A percentile compares a stretch with the other conserved stretches of the same genome.
Conservation (phyloP, 2,329 filamentous ascomycete genomes). For the Colletotrichum ledebouriae region DNA sequence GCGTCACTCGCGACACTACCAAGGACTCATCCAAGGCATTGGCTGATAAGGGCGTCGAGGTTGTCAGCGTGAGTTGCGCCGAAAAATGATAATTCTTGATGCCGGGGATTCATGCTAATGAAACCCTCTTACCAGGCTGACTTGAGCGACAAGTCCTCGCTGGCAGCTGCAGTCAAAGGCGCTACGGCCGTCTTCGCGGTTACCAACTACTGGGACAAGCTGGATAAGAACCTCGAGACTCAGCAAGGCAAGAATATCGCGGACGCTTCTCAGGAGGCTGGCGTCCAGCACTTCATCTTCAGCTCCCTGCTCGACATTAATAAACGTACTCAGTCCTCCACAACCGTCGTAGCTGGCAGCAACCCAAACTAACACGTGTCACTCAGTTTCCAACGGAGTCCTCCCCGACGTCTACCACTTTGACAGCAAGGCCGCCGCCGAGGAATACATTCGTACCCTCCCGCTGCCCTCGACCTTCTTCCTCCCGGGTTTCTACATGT, state of each 20-base stretch:
- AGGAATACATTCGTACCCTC: conserved; percentile 64
- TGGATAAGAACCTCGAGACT: conserved; percentile 55
- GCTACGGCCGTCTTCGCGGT: conserved; percentile 65
- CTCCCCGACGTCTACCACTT: conserved; percentile 64
- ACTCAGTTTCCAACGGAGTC: conserved; percentile 54
- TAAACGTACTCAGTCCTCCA: conserved; percentile 49
- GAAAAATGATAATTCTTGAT: not conserved
- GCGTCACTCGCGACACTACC: conserved; percentile 64
- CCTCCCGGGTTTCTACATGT: conserved; percentile 67
- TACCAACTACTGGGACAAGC: conserved; percentile 65
- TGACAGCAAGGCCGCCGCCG: conserved; percentile 69
- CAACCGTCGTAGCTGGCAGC: not conserved
- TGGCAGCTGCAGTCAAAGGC: conserved; percentile 59
- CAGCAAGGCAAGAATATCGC: conserved; percentile 63
- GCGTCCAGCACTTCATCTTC: conserved; percentile 60
- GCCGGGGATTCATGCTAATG: not conserved
- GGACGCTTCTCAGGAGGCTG: conserved; percentile 59
- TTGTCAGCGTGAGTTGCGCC: conserved; percentile 57
- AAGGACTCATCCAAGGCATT: conserved; percentile 61
- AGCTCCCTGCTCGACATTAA: conserved; percentile 57
- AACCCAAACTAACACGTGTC: conserved; percentile 18
- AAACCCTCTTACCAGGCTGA: conserved; percentile 56
- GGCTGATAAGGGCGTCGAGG: conserved; percentile 60
- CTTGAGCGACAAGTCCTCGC: conserved; percentile 59
- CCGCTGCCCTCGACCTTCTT: conserved; percentile 64